phyloP scores from a whole-genome alignment of 192 early-diverging fungal genomes.

The Coemansia sp. region DNA sequence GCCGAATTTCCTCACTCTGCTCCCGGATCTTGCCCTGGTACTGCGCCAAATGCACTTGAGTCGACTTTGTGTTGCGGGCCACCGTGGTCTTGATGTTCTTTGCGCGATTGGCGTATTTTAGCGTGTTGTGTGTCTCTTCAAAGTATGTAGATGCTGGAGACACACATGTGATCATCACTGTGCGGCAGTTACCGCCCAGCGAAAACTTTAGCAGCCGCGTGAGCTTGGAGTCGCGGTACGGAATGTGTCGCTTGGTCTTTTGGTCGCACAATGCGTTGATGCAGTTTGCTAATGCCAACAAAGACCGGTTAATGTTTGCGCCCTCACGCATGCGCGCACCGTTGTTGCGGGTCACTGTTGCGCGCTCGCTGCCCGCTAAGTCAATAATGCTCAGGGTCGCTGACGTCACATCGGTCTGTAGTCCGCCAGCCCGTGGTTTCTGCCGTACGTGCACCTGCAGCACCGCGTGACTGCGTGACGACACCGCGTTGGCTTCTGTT shows the following conservation, averaged over 20 bases:
- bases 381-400: conserved; percentile 74
- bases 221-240: conserved; percentile 76
- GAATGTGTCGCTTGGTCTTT: conserved; percentile 62
- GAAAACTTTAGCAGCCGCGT: conserved; percentile 73
- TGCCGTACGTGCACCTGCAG: conserved; percentile 62
- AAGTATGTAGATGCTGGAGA: conserved; percentile 63
- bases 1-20: conserved; percentile 59
- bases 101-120: conserved; percentile 75
- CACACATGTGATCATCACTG: conserved; percentile 78
- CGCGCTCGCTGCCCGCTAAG: conserved; percentile 73
- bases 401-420: conserved; percentile 52
- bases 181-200: conserved; percentile 77
- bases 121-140: conserved; percentile 77
- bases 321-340: conserved; percentile 73
- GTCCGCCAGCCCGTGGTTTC: conserved; percentile 34
- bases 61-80: conserved; percentile 57
- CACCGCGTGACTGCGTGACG: conserved; percentile 79
- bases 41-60: conserved; percentile 61
- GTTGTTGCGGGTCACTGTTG: conserved; percentile 60
- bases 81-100: conserved; percentile 72
- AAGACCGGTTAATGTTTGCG: conserved; percentile 75
- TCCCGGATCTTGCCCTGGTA: conserved; percentile 64
- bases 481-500: conserved; percentile 72
- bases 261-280: conserved; percentile 68
- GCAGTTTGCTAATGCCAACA: conserved; percentile 75